Conservation (phyloP, 192 early-diverging fungal species). For the Coemansia sp. region DNA sequence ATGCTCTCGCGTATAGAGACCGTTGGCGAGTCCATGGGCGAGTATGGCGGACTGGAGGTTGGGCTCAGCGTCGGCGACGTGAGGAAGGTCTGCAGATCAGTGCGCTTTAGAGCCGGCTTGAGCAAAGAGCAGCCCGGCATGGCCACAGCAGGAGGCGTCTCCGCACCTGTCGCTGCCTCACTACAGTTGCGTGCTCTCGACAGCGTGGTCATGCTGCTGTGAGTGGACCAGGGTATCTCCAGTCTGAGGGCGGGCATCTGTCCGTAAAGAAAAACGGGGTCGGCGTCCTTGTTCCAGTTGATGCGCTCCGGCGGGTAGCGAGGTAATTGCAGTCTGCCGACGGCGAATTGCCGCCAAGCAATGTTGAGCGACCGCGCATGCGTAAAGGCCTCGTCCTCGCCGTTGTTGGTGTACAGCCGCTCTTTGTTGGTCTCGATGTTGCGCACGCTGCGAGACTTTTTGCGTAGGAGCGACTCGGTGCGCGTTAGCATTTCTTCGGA, state of each 20-base stretch:
- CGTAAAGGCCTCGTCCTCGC: constrained; percentile 39
- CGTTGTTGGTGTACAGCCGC: constrained; percentile 12
- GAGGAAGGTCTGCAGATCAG: constrained; percentile 48
- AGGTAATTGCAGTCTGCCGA: constrained; percentile 38
- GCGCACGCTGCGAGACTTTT: constrained; percentile 20
- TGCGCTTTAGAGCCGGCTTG: constrained; percentile 47
- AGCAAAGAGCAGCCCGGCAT: constrained; percentile 11
- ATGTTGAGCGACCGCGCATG: constrained; percentile 47
- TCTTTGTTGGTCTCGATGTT: constrained; percentile 3
- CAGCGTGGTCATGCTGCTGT: constrained; percentile 11
- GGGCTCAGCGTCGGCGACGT: constrained; percentile 50
- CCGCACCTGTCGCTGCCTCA: neutral
- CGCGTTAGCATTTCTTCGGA: constrained; percentile 38
- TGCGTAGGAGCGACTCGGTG: constrained; percentile 38
- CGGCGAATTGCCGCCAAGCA: constrained; percentile 50
- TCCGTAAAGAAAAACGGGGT: constrained; percentile 52
- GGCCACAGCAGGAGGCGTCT: neutral
- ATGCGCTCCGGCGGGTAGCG: constrained; percentile 50
- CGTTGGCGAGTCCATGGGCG: constrained; percentile 38
- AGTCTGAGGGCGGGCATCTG: constrained; percentile 45
- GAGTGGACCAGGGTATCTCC: constrained; percentile 39
- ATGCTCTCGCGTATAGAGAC: constrained; percentile 48
- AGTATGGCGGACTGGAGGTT: constrained; percentile 31
- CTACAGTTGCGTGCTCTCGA: neutral
- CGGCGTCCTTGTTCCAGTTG: constrained; percentile 56